Evolutionary conservation across 371 early-diverging fungal species (phyloP).

Genomic region (Mortierella sp.): DNA sequence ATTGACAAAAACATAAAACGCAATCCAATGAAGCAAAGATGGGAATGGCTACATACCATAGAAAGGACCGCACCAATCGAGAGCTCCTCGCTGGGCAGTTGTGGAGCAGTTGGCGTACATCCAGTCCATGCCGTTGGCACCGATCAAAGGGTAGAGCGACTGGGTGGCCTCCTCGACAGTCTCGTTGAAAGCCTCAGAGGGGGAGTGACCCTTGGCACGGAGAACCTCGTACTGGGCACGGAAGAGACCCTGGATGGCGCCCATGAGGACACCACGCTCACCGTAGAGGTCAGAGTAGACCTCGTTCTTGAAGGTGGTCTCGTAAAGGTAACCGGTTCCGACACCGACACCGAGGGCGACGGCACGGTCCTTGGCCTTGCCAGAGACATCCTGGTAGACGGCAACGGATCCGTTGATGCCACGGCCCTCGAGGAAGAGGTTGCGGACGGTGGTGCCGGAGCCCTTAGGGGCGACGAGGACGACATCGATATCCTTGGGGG

Average conservation of each 20-base stretch:
- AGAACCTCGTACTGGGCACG: slow-evolving; percentile 97
- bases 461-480: slow-evolving; percentile 97
- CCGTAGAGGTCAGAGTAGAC: slow-evolving; percentile 97
- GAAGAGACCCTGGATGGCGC: slow-evolving; percentile 98
- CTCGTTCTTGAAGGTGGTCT: slow-evolving; percentile 97
- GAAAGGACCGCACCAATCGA: slow-evolving; percentile 82
- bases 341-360: slow-evolving; percentile 95
- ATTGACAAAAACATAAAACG: neutral
- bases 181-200: slow-evolving; percentile 99
- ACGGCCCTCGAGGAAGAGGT: slow-evolving; percentile 95
- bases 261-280: slow-evolving; percentile 98
- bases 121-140: slow-evolving; percentile 98
- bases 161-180: slow-evolving; percentile 99
- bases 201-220: slow-evolving; percentile 94
- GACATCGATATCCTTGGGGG: slow-evolving; percentile 95
- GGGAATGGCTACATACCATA: neutral
- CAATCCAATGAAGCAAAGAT: neutral
- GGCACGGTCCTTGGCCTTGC: slow-evolving; percentile 94
- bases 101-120: slow-evolving; percentile 97
- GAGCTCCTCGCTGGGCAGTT: slow-evolving; percentile 96
- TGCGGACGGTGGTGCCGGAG: slow-evolving; percentile 96
- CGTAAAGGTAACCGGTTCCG: slow-evolving; percentile 97
- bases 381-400: slow-evolving; percentile 94
- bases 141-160: slow-evolving; percentile 96
- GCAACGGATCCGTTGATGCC: slow-evolving; percentile 98